phyloP scores from a whole-genome alignment of 2,329 filamentous ascomycete species.

The Colletotrichum kahawae region DNA sequence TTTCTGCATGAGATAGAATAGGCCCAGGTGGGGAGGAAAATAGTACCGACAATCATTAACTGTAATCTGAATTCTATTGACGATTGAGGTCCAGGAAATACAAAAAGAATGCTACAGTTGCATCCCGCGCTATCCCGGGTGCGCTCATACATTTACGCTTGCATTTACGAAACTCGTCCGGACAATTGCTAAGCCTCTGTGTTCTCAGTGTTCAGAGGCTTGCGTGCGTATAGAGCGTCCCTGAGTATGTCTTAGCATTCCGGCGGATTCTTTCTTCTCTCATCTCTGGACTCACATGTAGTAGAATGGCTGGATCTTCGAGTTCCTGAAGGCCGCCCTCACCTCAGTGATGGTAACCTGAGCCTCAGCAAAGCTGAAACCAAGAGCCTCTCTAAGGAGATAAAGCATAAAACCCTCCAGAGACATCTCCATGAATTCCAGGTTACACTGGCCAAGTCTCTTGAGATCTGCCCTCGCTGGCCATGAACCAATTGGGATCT shows the following conservation, averaged over 20 bases:
- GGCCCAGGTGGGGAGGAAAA: too few relatives aligned
- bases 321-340: constrained; percentile 3
- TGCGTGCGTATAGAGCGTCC: background rate
- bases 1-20: too few relatives aligned
- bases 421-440: constrained; percentile 26
- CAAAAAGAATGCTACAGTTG: too few relatives aligned
- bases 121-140: too few relatives aligned
- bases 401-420: constrained; percentile 32
- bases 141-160: too few relatives aligned
- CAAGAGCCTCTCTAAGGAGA: constrained; percentile 31
- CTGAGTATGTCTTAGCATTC: background rate
- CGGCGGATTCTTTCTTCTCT: too few relatives aligned
- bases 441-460: constrained; percentile 24
- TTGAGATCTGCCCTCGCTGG: constrained; percentile 8
- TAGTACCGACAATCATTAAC: too few relatives aligned
- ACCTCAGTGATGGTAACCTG: constrained; percentile 27
- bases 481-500: constrained; percentile 22
- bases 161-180: too few relatives aligned
- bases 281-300: background rate
- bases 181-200: background rate
- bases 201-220: background rate
- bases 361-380: constrained; percentile 30
- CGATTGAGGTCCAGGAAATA: too few relatives aligned
- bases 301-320: background rate
- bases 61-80: too few relatives aligned